A percentile compares a stretch with the other conserved stretches of the same genome.
phyloP scores from a whole-genome alignment of 225 moss, liverwort and hornwort genomes.

The Bryoerythrophyllum caledonicum region DNA sequence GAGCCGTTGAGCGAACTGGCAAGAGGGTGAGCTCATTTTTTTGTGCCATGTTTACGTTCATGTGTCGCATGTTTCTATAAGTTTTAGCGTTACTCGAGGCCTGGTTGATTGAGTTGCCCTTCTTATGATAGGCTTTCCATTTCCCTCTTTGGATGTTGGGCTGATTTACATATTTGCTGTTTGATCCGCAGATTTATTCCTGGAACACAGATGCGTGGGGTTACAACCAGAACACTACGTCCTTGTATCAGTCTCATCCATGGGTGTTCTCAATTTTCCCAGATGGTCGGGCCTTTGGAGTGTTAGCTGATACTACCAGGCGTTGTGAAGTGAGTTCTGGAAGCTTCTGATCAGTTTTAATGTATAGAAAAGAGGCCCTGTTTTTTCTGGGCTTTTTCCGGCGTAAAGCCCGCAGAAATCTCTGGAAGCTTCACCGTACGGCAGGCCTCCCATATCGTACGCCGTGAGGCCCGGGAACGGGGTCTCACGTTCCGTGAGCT shows the following conservation, averaged over 20 bases:
- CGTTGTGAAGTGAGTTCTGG: slow-evolving; percentile 66
- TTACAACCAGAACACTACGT: slow-evolving; percentile 72
- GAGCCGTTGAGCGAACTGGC: slow-evolving; percentile 78
- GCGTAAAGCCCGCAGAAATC: too few species aligned
- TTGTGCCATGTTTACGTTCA: background rate
- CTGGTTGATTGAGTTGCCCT: background rate
- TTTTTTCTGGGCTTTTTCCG: too few species aligned
- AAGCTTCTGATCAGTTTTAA: background rate
- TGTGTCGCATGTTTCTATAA: background rate
- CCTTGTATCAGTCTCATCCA: slow-evolving; percentile 91
- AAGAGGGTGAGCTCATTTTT: slow-evolving; percentile 55
- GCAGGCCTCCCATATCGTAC: too few species aligned
- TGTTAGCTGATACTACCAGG: slow-evolving; percentile 74
- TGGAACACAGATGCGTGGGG: slow-evolving; percentile 99
- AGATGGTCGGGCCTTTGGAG: slow-evolving; percentile 74
- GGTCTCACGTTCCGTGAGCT: too few species aligned
- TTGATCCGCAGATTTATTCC: slow-evolving; percentile 55
- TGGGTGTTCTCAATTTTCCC: slow-evolving; percentile 81
- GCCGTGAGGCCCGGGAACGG: too few species aligned
- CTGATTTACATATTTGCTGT: background rate
- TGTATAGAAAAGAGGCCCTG: too few species aligned
- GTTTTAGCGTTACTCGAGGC: background rate
- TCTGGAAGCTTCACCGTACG: too few species aligned
- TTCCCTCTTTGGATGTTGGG: background rate
- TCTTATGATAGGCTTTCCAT: background rate